These are phyloP conservation scores for Symbiodinium pilosum DNA, from an alignment of 73 alveolate species.

Conservation along the genomic window DNA sequence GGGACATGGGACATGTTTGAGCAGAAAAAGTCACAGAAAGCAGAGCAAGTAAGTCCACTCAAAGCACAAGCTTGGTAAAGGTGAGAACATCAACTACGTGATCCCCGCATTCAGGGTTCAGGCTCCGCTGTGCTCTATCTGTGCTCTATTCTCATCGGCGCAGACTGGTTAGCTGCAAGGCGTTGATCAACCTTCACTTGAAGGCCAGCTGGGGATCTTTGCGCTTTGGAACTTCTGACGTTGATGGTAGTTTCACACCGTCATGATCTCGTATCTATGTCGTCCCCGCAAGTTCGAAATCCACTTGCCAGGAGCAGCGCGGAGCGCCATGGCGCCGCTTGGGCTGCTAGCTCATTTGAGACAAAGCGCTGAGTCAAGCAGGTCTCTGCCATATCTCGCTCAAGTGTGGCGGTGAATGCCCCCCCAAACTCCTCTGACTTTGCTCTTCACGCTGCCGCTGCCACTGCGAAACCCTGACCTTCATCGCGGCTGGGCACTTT, in stretches of 20 bases:
- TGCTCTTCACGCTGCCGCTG: too few relatives aligned
- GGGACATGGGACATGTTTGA: not conserved
- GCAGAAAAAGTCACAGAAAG: too few relatives aligned
- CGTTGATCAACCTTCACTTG: conserved; percentile 44
- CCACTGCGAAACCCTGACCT: too few relatives aligned
- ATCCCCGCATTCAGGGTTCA: conserved; percentile 91
- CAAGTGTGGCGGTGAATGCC: too few relatives aligned
- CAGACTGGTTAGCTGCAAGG: conserved; percentile 23
- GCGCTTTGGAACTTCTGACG: not conserved
- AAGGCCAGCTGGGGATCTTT: conserved; percentile 6
- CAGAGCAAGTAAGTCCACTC: too few relatives aligned
- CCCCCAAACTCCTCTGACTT: too few relatives aligned
- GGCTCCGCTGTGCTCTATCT: not conserved
- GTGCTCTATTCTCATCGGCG: not conserved
- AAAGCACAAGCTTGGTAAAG: not conserved
- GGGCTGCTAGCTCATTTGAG: not conserved
- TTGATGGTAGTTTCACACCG: too few relatives aligned
- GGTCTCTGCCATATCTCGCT: too few relatives aligned
- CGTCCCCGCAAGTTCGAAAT: too few relatives aligned
- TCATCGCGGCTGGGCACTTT: too few relatives aligned
- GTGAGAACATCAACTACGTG: conserved; percentile 94
- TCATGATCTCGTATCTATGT: too few relatives aligned
- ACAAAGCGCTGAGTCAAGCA: too few relatives aligned
- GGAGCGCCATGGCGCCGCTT: conserved; percentile 16
- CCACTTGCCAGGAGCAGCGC: not conserved